Evolutionary conservation across 176 grass and related monocot species (phyloP), one percentile per base, ranked within the genome.

Genomic region (Lolium multiflorum): DNA sequence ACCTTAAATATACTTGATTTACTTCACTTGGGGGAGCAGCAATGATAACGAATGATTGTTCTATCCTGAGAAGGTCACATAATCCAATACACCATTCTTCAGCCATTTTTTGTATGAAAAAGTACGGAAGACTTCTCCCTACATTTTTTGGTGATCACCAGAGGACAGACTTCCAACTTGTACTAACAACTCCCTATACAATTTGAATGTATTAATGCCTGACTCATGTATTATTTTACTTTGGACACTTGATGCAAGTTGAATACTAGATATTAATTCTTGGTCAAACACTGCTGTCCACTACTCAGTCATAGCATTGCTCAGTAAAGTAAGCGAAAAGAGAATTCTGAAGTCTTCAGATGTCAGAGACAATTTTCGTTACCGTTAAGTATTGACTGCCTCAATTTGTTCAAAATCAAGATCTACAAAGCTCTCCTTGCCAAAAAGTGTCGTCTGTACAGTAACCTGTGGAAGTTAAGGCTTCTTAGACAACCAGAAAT

Each of bases 391-490:
- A 74, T 79, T 47, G 2, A 91, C 71, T 46, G 39, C 59, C 86
- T 94, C 92, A 80, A 96, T 91, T 92, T 96, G 89, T 75, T 94
- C 92, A 86, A 99, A 88, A 87, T 92, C 92, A 52, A 99, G 52
- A 89, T 99, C 94, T 37, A 96, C 84, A 85, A 87, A 88, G 82
- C 72, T 99, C 88, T 96, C 92, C 86, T 92, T 96, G 14, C 97
- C 97, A 90, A 99, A 96, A 79, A 99, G 79, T 72, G 67, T 17
- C 58, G 96, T 66, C 26, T 89, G 86, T 39, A 89, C 89, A 77
- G 92, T 93, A 28, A 87, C 94, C 97, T 99, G 88, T 77, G 63
- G 77, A 71, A 77, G 77, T 17, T 71, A 37, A 71, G 18, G 46
- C 61, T 84, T 85, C 22, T 69, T 82, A 89, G 78, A 84, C 26